phyloP scores from a whole-genome alignment of 768 basidiomycete species.

The Russula emetica region DNA sequence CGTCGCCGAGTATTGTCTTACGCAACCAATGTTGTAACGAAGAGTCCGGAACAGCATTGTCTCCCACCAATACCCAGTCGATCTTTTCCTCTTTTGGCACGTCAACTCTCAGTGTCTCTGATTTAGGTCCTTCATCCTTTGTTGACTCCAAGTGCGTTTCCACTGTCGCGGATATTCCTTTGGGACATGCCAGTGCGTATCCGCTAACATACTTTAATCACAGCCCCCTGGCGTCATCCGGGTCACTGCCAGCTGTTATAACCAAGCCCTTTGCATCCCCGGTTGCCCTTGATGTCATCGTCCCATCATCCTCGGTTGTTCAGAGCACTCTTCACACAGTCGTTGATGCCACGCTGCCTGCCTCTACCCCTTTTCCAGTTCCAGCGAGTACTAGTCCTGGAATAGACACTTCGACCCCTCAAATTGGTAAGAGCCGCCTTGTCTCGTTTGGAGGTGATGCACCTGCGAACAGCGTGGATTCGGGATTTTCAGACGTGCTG shows the following conservation, averaged over 20 bases:
- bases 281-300: background rate
- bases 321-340: background rate
- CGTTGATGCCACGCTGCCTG: background rate
- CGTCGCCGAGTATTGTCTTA: background rate
- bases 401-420: background rate
- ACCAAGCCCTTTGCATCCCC: background rate
- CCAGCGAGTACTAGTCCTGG: background rate
- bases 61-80: background rate
- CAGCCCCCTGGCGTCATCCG: background rate
- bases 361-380: background rate
- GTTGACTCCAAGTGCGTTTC: constrained; percentile 1
- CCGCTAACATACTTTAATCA: background rate
- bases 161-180: background rate
- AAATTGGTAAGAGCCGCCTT: background rate
- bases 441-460: background rate
- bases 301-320: background rate
- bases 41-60: background rate
- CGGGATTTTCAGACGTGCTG: background rate
- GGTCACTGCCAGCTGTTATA: background rate
- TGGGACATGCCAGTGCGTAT: too few species aligned
- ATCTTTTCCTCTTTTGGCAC: background rate
- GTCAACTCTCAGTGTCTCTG: background rate
- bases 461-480: background rate
- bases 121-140: background rate
- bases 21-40: background rate